These are phyloP conservation scores for Adansonia gregorii DNA, from an alignment of 441 rosid genomes.

Conservation along the genomic window DNA sequence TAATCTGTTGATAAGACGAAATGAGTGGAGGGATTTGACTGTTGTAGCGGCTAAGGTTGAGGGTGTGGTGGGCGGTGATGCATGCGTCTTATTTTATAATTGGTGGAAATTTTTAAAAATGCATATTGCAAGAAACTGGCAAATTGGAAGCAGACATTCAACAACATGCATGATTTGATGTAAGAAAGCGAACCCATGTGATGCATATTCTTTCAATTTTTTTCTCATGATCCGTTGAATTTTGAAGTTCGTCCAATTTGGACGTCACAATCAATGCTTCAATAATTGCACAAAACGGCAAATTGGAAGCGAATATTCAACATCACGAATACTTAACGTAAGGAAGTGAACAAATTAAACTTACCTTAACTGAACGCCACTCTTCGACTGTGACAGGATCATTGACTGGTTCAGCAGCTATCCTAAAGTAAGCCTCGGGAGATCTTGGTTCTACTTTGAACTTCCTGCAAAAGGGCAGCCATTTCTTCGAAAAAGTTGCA, in stretches of 20 bases:
- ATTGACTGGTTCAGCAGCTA: neutral
- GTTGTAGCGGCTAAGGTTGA: neutral
- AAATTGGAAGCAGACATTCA: no score
- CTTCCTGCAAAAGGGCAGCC: slow-evolving; percentile 67
- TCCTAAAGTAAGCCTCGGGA: slow-evolving; percentile 50
- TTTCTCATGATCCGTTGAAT: no score
- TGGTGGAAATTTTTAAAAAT: no score
- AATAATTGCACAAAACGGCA: neutral
- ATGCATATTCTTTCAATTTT: neutral
- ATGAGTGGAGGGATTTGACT: neutral
- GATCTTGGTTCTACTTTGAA: slow-evolving; percentile 47
- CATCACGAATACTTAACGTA: neutral
- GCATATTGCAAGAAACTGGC: no score
- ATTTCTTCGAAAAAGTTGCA: slow-evolving; percentile 53
- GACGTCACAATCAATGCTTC: neutral
- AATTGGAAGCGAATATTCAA: neutral
- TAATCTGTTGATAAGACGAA: no score
- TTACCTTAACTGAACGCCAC: neutral
- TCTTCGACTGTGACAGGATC: neutral
- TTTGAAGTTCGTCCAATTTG: no score
- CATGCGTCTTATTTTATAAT: neutral
- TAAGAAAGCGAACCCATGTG: no score
- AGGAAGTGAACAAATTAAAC: neutral
- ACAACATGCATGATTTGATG: no score
- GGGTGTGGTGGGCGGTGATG: neutral